Conservation (phyloP, 2,329 filamentous ascomycete genomes). For the Dactylellina drechsleri region DNA sequence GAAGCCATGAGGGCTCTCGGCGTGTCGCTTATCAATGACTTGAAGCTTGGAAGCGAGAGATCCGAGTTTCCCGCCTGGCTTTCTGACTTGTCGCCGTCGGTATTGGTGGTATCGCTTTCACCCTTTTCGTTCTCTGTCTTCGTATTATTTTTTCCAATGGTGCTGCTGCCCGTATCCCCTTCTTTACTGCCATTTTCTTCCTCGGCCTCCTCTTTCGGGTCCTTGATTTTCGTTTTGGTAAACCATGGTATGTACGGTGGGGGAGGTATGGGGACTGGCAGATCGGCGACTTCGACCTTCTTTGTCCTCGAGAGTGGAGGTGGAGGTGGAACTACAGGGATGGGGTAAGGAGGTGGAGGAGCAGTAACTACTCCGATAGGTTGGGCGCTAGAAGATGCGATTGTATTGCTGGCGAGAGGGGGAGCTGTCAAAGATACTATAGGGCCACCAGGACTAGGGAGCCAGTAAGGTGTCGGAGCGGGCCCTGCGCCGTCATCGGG, state of each 20-base stretch:
- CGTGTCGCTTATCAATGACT: slow-evolving; percentile 18
- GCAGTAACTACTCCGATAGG: slow-evolving; percentile 1
- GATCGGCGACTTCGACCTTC: slow-evolving; percentile 1
- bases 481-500: slow-evolving; percentile 38
- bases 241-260: slow-evolving; percentile 13
- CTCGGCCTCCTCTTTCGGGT: slow-evolving; percentile 5
- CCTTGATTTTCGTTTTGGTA: slow-evolving; percentile 13
- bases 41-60: slow-evolving; percentile 11
- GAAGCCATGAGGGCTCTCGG: slow-evolving; percentile 12
- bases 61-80: background rate
- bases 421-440: slow-evolving; percentile 3
- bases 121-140: slow-evolving; percentile 11
- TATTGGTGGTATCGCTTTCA: background rate
- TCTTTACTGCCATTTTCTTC: slow-evolving; percentile 16
- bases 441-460: slow-evolving; percentile 25
- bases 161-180: slow-evolving; percentile 4
- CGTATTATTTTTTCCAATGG: background rate
- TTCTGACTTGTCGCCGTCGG: background rate
- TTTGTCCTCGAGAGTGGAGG: slow-evolving; percentile 1
- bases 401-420: slow-evolving; percentile 10
- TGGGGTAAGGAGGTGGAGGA: background rate
- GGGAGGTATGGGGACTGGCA: background rate
- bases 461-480: slow-evolving; percentile 26
- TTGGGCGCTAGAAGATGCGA: background rate
- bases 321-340: slow-evolving; percentile 6